These are phyloP conservation scores for Tricladium varicosporioides DNA, from an alignment of 2,329 filamentous ascomycete genomes.

Conservation along the genomic window DNA sequence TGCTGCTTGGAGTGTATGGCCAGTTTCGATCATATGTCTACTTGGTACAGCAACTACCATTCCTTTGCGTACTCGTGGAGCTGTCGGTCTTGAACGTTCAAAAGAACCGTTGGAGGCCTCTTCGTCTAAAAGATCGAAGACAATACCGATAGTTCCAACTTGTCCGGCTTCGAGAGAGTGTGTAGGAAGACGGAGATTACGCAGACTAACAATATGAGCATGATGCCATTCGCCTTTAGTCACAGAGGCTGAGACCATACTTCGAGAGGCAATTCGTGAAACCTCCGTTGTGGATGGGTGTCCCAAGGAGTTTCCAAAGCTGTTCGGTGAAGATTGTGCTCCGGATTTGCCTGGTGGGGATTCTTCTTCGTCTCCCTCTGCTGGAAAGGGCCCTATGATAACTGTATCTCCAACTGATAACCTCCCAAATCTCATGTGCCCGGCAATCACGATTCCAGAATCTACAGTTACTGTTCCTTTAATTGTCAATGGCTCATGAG, in stretches of 20 bases:
- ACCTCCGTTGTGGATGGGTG: constrained; percentile 54
- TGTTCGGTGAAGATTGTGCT: constrained; percentile 38
- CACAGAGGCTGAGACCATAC: constrained; percentile 49
- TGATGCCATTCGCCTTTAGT: constrained; percentile 72
- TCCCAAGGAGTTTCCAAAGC: constrained; percentile 49
- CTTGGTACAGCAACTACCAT: constrained; percentile 74
- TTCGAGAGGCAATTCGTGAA: constrained; percentile 50
- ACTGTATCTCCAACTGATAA: constrained; percentile 77
- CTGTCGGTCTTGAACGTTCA: constrained; percentile 32
- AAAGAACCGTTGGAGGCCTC: constrained; percentile 32
- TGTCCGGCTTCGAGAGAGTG: constrained; percentile 74
- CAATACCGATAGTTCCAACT: constrained; percentile 83
- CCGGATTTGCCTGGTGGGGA: constrained; percentile 39
- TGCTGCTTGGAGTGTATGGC: constrained; percentile 59
- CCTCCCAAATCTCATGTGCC: constrained; percentile 75
- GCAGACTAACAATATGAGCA: constrained; percentile 79
- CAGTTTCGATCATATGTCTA: constrained; percentile 54
- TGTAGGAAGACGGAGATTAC: constrained; percentile 83
- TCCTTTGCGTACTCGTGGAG: constrained; percentile 64
- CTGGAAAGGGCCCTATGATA: constrained; percentile 74
- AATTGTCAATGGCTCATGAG: constrained; percentile 49
- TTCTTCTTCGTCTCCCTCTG: constrained; percentile 46
- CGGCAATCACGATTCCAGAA: constrained; percentile 74
- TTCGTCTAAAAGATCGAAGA: constrained; percentile 48
- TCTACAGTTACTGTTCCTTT: constrained; percentile 38